These are phyloP conservation scores for Puccinia polysora DNA, from an alignment of 1,284 basidiomycete species.

Conservation along the genomic window DNA sequence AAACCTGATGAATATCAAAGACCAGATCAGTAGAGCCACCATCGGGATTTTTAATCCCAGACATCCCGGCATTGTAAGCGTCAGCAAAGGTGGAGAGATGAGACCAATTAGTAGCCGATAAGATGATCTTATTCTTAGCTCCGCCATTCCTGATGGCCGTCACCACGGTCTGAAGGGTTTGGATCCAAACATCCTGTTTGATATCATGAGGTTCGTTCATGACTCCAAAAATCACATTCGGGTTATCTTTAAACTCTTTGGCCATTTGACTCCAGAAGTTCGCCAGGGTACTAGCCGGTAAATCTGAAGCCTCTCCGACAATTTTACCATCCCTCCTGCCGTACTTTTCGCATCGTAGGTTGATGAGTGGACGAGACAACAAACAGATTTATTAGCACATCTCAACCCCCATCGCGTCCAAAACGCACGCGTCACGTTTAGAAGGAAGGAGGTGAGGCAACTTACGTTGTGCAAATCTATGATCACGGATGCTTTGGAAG, in stretches of 20 bases:
- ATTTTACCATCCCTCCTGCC: conserved; percentile 10
- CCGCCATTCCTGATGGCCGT: conserved; percentile 24
- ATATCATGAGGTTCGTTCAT: conserved; percentile 35
- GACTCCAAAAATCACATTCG: conserved; percentile 12
- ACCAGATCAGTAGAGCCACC: conserved; percentile 2
- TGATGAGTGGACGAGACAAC: not conserved
- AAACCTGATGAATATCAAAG: conserved; percentile 24
- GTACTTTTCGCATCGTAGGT: not conserved
- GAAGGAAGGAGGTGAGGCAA: not conserved
- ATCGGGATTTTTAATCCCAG: conserved; percentile 19
- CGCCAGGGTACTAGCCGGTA: not conserved
- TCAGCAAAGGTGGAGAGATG: conserved; percentile 12
- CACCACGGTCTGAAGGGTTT: conserved; percentile 26
- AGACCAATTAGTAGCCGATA: not conserved
- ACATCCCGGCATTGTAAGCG: conserved; percentile 1
- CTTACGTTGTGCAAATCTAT: conserved; percentile 34
- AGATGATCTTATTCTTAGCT: conserved; percentile 13
- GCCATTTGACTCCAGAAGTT: conserved; percentile 18
- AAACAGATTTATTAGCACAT: not conserved
- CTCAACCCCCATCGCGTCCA: not conserved
- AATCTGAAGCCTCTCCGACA: conserved; percentile 3
- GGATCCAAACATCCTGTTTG: not conserved
- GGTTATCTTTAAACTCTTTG: not conserved
- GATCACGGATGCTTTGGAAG: conserved; percentile 1
- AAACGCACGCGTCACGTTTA: not conserved